phyloP scores from a whole-genome alignment of 371 early-diverging fungal species.

The Apophysomyces ossiformis region DNA sequence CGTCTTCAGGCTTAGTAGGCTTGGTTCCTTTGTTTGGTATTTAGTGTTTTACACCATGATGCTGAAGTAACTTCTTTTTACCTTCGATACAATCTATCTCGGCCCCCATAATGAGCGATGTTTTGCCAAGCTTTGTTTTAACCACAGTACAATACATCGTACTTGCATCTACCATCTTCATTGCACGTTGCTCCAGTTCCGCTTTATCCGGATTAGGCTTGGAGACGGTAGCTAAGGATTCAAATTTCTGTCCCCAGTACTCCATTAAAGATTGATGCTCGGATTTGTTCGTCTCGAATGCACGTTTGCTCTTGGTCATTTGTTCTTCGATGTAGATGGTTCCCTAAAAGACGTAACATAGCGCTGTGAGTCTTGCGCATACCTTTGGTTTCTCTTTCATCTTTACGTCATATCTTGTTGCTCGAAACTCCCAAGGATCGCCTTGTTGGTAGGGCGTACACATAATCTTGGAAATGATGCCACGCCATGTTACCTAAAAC shows the following conservation, averaged over 20 bases:
- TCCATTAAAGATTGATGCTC: constrained; percentile 71
- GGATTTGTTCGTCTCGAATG: constrained; percentile 35
- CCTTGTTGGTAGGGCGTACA: constrained; percentile 76
- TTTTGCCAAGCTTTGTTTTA: constrained; percentile 74
- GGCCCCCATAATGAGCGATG: constrained; percentile 83
- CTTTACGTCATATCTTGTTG: constrained; percentile 68
- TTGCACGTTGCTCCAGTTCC: constrained; percentile 42
- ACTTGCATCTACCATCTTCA: constrained; percentile 75
- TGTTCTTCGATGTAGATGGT: constrained; percentile 82
- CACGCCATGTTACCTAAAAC: constrained; percentile 65
- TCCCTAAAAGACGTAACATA: constrained; percentile 29
- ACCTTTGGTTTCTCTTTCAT: not conserved
- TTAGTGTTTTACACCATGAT: not conserved
- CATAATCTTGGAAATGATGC: constrained; percentile 87
- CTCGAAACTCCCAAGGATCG: constrained; percentile 83
- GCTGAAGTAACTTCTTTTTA: constrained; percentile 11
- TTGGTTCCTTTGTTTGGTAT: constrained; percentile 35
- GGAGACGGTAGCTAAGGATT: constrained; percentile 62
- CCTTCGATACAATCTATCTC: constrained; percentile 88
- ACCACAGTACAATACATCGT: constrained; percentile 87
- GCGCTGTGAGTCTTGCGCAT: not conserved
- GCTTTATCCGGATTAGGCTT: constrained; percentile 51
- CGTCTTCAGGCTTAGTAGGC: constrained; percentile 30
- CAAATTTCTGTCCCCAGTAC: constrained; percentile 83
- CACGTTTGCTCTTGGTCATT: constrained; percentile 53